phyloP scores from a whole-genome alignment of 306 rosid genomes.

The Cicer judaicum region DNA sequence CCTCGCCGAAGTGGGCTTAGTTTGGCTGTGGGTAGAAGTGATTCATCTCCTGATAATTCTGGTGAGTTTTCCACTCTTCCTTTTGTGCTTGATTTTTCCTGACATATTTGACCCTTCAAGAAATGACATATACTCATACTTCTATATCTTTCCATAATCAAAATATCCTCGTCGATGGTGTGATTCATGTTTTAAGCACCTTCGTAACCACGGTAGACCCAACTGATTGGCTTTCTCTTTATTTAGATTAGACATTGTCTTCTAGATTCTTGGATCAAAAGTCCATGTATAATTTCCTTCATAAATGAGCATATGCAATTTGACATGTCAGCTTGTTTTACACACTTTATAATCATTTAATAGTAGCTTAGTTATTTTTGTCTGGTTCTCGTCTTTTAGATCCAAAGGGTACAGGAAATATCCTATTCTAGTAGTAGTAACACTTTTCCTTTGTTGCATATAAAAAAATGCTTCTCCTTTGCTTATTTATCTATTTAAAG shows the following conservation, averaged over 20 bases:
- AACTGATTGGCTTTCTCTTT: not conserved
- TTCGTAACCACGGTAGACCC: conserved; percentile 2
- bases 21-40: conserved; percentile 72
- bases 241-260: conserved; percentile 1
- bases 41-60: conserved; percentile 41
- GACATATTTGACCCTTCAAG: conserved; percentile 15
- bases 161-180: not conserved
- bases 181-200: conserved; percentile 4
- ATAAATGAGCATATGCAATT: conserved; percentile 11
- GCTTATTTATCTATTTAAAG: conserved; percentile 28
- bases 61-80: conserved; percentile 51
- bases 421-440: conserved; percentile 2
- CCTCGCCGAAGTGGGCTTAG: conserved; percentile 78
- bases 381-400: conserved; percentile 15
- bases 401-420: conserved; percentile 12
- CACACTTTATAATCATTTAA: not conserved
- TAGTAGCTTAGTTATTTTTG: not conserved
- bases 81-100: conserved; percentile 24
- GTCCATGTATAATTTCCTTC: conserved; percentile 20
- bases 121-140: conserved; percentile 5
- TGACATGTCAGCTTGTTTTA: conserved; percentile 28
- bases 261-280: conserved; percentile 24
- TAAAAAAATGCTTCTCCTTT: not conserved
- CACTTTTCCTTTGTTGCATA: not conserved
- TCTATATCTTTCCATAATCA: conserved; percentile 12